Percentiles rank a stretch among this genome's conserved stretches.
These are phyloP conservation scores for Coelastrella sp. DNA, from an alignment of 139 green algal genomes.

Conservation along the genomic window DNA sequence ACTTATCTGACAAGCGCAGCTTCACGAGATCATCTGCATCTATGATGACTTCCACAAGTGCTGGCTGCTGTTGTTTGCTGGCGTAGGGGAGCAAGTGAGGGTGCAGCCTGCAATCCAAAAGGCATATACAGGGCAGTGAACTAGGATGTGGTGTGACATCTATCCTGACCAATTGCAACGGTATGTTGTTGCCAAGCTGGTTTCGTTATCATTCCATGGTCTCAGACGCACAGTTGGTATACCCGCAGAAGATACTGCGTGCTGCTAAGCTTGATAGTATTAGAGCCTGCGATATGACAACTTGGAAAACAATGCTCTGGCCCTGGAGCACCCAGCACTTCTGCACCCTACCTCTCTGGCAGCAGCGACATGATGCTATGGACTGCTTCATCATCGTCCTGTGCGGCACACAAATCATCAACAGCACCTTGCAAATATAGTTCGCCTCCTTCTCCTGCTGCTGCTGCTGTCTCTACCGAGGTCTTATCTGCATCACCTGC, in stretches of 20 bases:
- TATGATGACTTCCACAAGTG: conserved; percentile 73
- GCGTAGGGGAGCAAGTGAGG: background rate
- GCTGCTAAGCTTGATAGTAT: background rate
- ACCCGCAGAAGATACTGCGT: background rate
- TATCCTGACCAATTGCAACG: background rate
- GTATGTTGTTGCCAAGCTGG: background rate
- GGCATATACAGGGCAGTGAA: no score
- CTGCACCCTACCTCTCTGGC: conserved; percentile 19
- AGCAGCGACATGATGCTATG: conserved; percentile 25
- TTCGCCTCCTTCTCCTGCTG: background rate
- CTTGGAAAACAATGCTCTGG: background rate
- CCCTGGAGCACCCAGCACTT: background rate
- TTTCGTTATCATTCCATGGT: no score
- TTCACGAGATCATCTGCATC: conserved; percentile 64
- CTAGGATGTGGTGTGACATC: no score
- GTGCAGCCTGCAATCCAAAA: conserved; percentile 4
- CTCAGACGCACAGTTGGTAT: background rate
- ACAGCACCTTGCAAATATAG: background rate
- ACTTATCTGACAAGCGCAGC: conserved; percentile 63
- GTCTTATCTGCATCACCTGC: no score
- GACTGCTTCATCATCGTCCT: conserved; percentile 26
- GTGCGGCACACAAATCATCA: background rate
- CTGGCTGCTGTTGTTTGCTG: background rate
- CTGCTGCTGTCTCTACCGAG: background rate
- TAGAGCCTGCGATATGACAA: background rate